Conservation (phyloP, 768 basidiomycete species). For the Calocybe indica region DNA sequence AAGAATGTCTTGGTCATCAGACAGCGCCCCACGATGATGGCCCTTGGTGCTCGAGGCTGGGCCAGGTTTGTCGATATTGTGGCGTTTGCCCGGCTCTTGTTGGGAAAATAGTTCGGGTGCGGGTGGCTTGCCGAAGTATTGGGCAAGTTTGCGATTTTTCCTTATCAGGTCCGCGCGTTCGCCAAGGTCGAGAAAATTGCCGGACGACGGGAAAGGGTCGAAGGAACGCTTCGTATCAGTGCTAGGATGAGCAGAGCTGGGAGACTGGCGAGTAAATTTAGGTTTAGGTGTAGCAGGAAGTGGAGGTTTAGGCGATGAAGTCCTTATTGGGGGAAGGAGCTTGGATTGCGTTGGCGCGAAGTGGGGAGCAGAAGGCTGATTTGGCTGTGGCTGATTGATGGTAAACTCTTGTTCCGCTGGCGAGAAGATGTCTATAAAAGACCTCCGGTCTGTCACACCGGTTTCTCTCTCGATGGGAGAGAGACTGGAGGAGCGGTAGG, state of each 20-base stretch:
- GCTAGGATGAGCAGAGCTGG: conserved; percentile 10
- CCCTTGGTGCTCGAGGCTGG: conserved; percentile 12
- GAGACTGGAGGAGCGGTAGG: conserved; percentile 9
- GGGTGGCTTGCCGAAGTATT: conserved; percentile 71
- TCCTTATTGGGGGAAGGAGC: conserved; percentile 16
- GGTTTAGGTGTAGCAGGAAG: conserved; percentile 43
- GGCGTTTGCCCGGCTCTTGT: conserved; percentile 14
- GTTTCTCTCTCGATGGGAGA: background rate
- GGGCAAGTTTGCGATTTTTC: conserved; percentile 73
- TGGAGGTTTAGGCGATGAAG: conserved; percentile 34
- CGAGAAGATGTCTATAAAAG: conserved; percentile 30
- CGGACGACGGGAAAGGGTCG: conserved; percentile 48
- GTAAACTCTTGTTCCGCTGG: conserved; percentile 15
- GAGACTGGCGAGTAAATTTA: conserved; percentile 29
- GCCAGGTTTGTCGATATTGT: conserved; percentile 6
- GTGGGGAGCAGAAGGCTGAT: background rate
- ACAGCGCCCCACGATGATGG: conserved; percentile 15
- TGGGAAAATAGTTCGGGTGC: conserved; percentile 33
- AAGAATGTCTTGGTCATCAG: conserved; percentile 16
- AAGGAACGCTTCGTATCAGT: conserved; percentile 3
- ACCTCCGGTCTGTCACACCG: conserved; percentile 12
- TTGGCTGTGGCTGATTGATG: background rate
- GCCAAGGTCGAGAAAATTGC: conserved; percentile 56
- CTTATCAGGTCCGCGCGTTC: conserved; percentile 70
- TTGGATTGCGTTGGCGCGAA: conserved; percentile 9